These are phyloP conservation scores for Cucumis cinereus DNA, from an alignment of 306 rosid genomes.

Conservation along the genomic window DNA sequence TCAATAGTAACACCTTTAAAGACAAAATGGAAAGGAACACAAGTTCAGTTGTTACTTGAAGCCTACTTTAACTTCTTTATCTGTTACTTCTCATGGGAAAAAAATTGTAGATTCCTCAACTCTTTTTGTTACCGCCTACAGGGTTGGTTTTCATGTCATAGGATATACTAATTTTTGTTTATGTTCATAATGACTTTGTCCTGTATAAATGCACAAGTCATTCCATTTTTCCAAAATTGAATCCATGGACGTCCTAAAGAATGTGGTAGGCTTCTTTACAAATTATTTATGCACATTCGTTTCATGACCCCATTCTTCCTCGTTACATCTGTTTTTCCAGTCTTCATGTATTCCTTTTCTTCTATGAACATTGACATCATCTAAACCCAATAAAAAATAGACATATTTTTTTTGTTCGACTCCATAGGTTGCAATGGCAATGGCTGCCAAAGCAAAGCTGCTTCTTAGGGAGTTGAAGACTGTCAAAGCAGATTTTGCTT, in stretches of 20 bases:
- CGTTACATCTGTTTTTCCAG: background rate
- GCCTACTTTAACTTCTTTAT: background rate
- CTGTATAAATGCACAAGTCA: background rate
- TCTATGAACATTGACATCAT: background rate
- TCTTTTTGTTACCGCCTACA: background rate
- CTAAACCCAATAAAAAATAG: background rate
- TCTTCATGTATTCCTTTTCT: background rate
- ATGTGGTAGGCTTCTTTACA: background rate
- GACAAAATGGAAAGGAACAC: background rate
- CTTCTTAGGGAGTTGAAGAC: slow-evolving; percentile 98
- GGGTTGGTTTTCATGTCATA: background rate
- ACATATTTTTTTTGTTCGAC: slow-evolving; percentile 11
- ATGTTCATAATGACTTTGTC: too few relatives aligned
- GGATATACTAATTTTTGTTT: too few relatives aligned
- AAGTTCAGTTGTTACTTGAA: background rate
- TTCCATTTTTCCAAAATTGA: background rate
- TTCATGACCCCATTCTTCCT: background rate
- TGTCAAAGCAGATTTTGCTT: slow-evolving; percentile 92
- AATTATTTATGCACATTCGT: background rate
- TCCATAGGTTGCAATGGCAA: slow-evolving; percentile 95
- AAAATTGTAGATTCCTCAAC: background rate
- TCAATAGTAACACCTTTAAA: background rate
- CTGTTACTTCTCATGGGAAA: background rate
- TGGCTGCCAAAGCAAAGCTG: slow-evolving; percentile 98
- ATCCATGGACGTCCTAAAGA: background rate